Conservation (phyloP, 1,139 yeast genomes). For the Candida tetrigidarum region DNA sequence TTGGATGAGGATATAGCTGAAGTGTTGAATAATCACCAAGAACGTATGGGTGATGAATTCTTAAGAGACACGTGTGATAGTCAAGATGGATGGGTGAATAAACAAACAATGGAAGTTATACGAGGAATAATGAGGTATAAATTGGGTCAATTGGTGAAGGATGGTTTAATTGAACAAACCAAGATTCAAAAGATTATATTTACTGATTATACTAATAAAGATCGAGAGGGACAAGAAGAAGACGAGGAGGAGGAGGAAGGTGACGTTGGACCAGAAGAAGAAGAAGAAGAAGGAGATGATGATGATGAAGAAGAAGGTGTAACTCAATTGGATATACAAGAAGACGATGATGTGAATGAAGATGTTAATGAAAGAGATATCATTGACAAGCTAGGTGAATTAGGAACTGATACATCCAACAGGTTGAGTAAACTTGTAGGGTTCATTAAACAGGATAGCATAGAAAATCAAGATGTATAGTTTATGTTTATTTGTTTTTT, state of each 20-base stretch:
- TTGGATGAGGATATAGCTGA: conserved; percentile 63
- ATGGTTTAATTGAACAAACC: conserved; percentile 40
- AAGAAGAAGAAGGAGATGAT: conserved; percentile 15
- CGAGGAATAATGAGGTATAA: conserved; percentile 77
- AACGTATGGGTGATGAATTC: conserved; percentile 41
- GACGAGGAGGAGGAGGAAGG: conserved; percentile 22
- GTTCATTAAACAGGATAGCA: conserved; percentile 49
- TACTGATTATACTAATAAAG: conserved; percentile 40
- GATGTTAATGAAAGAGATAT: conserved; percentile 19
- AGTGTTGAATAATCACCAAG: conserved; percentile 43
- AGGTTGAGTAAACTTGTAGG: conserved; percentile 48
- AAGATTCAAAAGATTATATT: conserved; percentile 49
- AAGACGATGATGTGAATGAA: conserved; percentile 12
- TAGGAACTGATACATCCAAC: conserved; percentile 40
- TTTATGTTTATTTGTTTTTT: background rate
- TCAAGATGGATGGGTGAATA: conserved; percentile 78
- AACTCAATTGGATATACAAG: conserved; percentile 20
- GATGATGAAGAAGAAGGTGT: conserved; percentile 25
- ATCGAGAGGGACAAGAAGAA: conserved; percentile 27
- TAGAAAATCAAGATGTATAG: conserved; percentile 10
- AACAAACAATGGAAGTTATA: conserved; percentile 62
- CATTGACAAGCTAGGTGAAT: conserved; percentile 36
- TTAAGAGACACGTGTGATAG: conserved; percentile 46
- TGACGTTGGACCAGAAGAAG: conserved; percentile 17
- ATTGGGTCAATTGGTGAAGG: conserved; percentile 55